Evolutionary conservation across 441 rosid genomes (phyloP), one percentile per base, ranked within the genome.

Genomic region (Arabidopsis hybrid): DNA sequence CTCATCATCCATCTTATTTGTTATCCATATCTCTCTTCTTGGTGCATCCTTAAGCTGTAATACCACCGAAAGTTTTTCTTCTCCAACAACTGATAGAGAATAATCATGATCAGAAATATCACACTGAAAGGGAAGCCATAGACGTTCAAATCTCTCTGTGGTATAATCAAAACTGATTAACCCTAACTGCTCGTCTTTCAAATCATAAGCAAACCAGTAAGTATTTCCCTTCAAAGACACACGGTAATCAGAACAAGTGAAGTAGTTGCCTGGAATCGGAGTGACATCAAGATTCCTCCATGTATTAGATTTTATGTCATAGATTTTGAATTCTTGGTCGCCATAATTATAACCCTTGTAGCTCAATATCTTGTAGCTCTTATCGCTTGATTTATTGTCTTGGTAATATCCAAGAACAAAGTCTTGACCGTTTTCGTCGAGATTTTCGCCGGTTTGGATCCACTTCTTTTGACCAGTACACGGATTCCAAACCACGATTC

Each of bases 331-430:
- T 1, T 18, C 9, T 11, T 2, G 16, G 32, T 11, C 1, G 2
- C 1, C 0, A 31, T 31, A 31, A 31, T 2, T 4, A 52, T 52
- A 2, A 10, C 7, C 1, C n/a, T 36, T 5, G 3, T 59, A 58
- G 13, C 63, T 16, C 29, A 57, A 35, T 16, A 58, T 58, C 8
- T 36, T 58, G 46, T 58, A 36, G 31, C 63, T 59, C 63, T 59
- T 59, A 10, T 59, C 3, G 5, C 32, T 6, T 0, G 64, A 36
- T 17, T 10, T 10, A 1, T 6, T 59, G 3, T 59, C 46, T 59
- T 59, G 64, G 46, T 6, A 9, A n/a, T 59, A 59, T 59, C 63
- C 46, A 38, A 59, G 63, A 36, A 59, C 31, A 35, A 35, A 56
- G 40, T 8, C 42, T 6, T 29, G 2, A 31, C 32, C 32, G 32